Evolutionary conservation across 306 rosid species (phyloP).

Genomic region (Prinsepia uniflora): DNA sequence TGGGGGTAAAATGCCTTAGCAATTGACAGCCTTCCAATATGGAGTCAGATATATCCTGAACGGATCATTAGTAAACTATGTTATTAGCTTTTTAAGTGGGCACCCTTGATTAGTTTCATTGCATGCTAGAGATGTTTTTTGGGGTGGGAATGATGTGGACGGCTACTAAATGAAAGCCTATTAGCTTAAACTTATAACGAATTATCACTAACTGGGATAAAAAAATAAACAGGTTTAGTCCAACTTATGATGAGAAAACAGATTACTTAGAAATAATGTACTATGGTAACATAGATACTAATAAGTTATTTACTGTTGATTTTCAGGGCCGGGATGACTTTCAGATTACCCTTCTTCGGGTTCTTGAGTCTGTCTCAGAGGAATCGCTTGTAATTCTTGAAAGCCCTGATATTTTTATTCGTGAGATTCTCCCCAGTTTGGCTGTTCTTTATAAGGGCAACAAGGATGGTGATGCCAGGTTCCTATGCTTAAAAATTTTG

Average conservation of each 20-base stretch:
- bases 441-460: conserved; percentile 85
- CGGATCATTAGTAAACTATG: background rate
- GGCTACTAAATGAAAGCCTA: background rate
- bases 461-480: conserved; percentile 97
- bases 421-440: conserved; percentile 87
- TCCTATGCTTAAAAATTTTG: conserved; percentile 84
- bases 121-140: background rate
- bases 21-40: background rate
- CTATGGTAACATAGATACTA: conserved; percentile 25
- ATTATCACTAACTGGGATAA: background rate
- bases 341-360: conserved; percentile 89
- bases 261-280: background rate
- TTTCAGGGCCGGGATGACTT: conserved; percentile 97
- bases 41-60: background rate
- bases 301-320: conserved; percentile 24
- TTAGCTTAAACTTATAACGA: background rate
- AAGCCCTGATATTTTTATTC: conserved; percentile 62
- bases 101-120: background rate
- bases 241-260: background rate
- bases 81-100: background rate
- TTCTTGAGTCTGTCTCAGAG: conserved; percentile 81
- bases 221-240: background rate
- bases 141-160: background rate
- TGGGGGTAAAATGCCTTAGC: background rate
- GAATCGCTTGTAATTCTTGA: conserved; percentile 60